Evolutionary conservation across 2,329 filamentous ascomycete genomes (phyloP).

Genomic region (Trichoderma sp.): DNA sequence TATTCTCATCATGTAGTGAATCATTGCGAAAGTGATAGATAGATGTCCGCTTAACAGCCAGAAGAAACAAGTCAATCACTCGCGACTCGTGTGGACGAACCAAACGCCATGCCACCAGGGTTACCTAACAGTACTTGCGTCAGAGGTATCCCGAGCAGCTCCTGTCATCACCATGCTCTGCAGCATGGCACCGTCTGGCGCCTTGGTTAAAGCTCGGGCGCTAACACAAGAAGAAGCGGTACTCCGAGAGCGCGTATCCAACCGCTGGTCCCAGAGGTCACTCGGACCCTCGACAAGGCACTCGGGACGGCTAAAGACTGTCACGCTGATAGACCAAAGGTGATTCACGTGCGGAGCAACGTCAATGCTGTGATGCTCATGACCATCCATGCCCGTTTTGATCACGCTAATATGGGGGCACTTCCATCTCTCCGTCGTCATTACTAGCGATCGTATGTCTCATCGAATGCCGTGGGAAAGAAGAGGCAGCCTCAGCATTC

Average conservation of each 20-base stretch:
- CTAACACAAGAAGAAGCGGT: constrained; percentile 13
- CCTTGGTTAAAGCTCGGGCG: not conserved
- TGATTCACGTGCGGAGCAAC: constrained; percentile 18
- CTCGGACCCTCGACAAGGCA: not conserved
- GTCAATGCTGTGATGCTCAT: constrained; percentile 22
- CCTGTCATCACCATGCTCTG: not conserved
- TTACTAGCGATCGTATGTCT: too few species aligned
- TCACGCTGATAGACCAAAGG: constrained; percentile 8
- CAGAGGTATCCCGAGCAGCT: not conserved
- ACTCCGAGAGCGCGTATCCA: constrained; percentile 2
- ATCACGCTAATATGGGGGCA: not conserved
- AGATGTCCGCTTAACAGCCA: too few species aligned
- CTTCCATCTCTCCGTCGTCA: too few species aligned
- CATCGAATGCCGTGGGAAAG: too few species aligned
- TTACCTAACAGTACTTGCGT: not conserved
- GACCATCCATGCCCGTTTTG: constrained; percentile 4
- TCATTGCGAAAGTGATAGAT: too few species aligned
- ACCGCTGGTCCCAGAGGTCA: constrained; percentile 6
- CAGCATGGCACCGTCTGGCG: not conserved
- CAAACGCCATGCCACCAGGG: not conserved
- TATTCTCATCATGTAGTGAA: too few species aligned
- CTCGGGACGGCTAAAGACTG: constrained; percentile 2
- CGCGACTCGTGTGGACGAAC: not conserved
- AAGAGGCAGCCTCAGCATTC: not conserved
- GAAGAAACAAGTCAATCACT: too few species aligned